Base-by-base conservation (phyloP, 148 eudicot genomes). In the Cornus florida region DNA sequence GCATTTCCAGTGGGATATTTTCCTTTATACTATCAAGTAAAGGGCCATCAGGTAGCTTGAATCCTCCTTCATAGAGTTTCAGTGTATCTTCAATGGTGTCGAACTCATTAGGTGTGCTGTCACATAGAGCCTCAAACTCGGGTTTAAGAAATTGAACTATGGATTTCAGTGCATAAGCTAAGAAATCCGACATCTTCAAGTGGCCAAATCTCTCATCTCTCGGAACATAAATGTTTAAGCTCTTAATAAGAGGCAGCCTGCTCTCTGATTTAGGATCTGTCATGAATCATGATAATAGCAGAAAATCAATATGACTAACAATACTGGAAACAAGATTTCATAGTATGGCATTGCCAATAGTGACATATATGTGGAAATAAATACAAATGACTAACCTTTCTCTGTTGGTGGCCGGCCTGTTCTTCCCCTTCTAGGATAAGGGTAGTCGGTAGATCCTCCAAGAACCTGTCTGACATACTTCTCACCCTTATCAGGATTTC, bases 341-440 rank as follows among this genome's bases (percentile, higher is more conserved):
- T 43, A 9, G 10, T 43, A 43, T 43, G 48, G 1, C 48, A 43
- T 43, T 43, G 48, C 48, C 10, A 2, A 43, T 43, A 6, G 0
- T 57, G 2, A 11, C 19, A 13, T 57, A 11, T 57, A 57, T 13
- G 20, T 14, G 4, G 62, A 62, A 17, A 6, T 62, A 62, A 6
- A 20, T 14, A 43, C 0, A 9, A 31, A 67, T 5, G 19, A 31
- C 74, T 78, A 73, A 95, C 99, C 97, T 79, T 89, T 86, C 48
- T 89, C 78, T 24, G 95, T 77, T 32, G 94, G 87, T 17, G 91
- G 80, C 12, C 99, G 87, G 41, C 93, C 87, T 17, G 99, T 92
- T 72, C 93, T 86, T 35, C 88, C 93, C 78, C 99, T 89, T 1
- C 97, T 91, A 71, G 99, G 99, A 79, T 92, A 95, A 77, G 99